A percentile compares a stretch with the other conserved stretches of the same genome.
phyloP scores from a whole-genome alignment of 208 protist species.

The Crithidia acanthocephali region DNA sequence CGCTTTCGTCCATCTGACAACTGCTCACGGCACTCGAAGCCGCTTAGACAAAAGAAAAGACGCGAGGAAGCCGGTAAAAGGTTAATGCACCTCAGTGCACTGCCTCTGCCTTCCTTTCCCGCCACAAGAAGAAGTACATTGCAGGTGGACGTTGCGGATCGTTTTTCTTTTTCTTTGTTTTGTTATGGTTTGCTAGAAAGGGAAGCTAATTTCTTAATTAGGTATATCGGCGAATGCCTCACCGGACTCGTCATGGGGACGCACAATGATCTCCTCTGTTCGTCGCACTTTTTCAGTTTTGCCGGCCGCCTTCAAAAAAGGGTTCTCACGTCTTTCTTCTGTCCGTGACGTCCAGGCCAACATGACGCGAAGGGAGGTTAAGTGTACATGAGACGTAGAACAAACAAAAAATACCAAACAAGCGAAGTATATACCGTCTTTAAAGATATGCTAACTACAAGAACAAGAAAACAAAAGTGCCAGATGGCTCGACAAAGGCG shows the following conservation, averaged over 20 bases:
- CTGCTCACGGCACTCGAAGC: neutral
- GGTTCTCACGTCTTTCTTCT: neutral
- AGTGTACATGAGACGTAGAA: neutral
- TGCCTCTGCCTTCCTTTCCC: neutral
- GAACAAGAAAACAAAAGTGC: too few species aligned
- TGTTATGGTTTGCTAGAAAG: conserved; percentile 7
- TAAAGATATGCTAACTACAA: conserved; percentile 9
- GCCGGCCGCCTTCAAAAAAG: neutral
- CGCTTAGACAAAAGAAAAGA: too few species aligned
- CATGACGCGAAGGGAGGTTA: conserved; percentile 7
- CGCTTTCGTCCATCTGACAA: conserved; percentile 3
- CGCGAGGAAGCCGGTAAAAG: too few species aligned
- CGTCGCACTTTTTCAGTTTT: conserved; percentile 9
- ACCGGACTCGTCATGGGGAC: conserved; percentile 7
- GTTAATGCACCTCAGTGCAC: conserved; percentile 1
- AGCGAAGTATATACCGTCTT: conserved; percentile 8
- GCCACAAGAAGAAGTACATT: too few species aligned
- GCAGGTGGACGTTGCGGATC: neutral
- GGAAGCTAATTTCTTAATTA: conserved; percentile 8
- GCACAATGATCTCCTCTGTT: neutral
- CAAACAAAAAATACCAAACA: conserved; percentile 2
- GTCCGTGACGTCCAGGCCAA: neutral
- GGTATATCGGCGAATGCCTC: conserved; percentile 1
- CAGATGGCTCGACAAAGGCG: too few species aligned
- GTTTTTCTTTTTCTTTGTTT: conserved; percentile 18